phyloP scores from a whole-genome alignment of 495 filamentous ascomycete genomes.

The Talaromyces trachyspermus region DNA sequence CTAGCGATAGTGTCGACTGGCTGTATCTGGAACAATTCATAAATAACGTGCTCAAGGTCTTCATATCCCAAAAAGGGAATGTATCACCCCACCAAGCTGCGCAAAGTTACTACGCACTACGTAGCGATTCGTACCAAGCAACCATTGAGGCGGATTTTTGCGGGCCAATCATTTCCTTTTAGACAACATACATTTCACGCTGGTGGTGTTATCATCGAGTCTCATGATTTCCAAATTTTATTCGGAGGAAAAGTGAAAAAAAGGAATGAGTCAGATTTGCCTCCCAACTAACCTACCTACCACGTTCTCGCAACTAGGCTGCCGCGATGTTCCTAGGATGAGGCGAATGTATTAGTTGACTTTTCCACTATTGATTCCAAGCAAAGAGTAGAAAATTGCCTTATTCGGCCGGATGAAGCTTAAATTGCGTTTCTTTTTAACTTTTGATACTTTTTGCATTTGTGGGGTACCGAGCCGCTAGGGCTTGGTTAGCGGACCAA shows the following conservation, averaged over 20 bases:
- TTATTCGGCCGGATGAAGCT: too few relatives aligned
- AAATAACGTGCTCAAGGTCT: not conserved
- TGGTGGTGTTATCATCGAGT: too few relatives aligned
- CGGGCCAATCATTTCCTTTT: not conserved
- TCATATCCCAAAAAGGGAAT: not conserved
- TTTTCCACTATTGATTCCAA: too few relatives aligned
- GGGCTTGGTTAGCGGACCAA: not conserved
- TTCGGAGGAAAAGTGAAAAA: not conserved
- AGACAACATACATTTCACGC: not conserved
- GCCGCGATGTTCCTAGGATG: not conserved
- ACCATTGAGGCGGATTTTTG: not conserved
- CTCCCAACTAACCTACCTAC: not conserved
- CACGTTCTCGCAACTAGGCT: not conserved
- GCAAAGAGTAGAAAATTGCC: too few relatives aligned
- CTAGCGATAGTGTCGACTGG: not conserved
- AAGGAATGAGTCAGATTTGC: not conserved
- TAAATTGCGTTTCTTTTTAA: not conserved
- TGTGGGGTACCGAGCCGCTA: conserved; percentile 3
- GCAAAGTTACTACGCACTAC: not conserved
- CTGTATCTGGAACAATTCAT: not conserved
- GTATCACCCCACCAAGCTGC: not conserved
- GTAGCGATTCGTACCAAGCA: not conserved
- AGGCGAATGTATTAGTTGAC: not conserved
- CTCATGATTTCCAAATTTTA: not conserved
- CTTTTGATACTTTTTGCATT: not conserved